Conservation (phyloP, 345 rosid genomes). For the Toxicodendron radicans region DNA sequence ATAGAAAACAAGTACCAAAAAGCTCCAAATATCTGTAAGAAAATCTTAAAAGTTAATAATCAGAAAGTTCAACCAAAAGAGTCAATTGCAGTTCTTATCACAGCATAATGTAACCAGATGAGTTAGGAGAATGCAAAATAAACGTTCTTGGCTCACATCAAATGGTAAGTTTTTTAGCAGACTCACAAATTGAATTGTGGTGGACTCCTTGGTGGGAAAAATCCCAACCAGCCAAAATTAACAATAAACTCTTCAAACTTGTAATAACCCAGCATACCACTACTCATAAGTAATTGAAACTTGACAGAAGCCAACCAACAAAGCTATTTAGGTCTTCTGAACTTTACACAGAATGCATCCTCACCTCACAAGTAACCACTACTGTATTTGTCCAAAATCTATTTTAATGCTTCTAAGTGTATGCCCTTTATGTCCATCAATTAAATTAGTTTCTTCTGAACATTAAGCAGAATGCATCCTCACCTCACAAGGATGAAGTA, state of each 20-base stretch:
- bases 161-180: neutral
- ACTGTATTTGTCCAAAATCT: neutral
- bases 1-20: conserved; percentile 85
- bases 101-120: neutral
- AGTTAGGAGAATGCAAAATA: neutral
- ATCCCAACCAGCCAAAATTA: no score
- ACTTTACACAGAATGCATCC: no score
- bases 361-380: neutral
- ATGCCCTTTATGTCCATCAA: neutral
- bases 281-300: neutral
- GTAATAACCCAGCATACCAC: neutral
- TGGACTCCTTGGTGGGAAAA: no score
- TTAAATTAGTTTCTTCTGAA: neutral
- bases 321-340: neutral
- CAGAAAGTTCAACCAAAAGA: conserved; percentile 6
- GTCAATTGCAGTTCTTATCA: neutral
- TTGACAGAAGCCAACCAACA: neutral
- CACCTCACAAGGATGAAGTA: no score
- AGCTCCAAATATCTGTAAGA: conserved; percentile 66
- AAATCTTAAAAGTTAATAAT: conserved; percentile 2
- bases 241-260: neutral
- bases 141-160: neutral
- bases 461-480: no score
- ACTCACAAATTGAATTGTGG: no score
- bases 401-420: neutral